A percentile compares a stretch with the other conserved stretches of the same genome.
Evolutionary conservation across 345 rosid species (phyloP).

Genomic region (Syzygium grande): DNA sequence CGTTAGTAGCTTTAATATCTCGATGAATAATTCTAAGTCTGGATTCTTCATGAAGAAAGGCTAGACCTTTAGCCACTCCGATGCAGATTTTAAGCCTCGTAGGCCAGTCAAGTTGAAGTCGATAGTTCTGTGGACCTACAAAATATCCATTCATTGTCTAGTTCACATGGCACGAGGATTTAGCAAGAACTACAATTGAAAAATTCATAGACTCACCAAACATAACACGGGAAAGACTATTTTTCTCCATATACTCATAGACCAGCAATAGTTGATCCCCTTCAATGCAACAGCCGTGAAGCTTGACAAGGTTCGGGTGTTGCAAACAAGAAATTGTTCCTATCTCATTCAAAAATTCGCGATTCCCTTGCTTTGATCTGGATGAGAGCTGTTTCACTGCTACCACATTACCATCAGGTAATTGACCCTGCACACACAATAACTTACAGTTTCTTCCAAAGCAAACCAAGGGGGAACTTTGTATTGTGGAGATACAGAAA

Average conservation of each 20-base stretch:
- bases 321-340: conserved; percentile 60
- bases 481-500: not conserved
- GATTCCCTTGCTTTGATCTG: conserved; percentile 62
- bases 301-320: conserved; percentile 67
- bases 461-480: not conserved
- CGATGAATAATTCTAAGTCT: conserved; percentile 47
- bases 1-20: conserved; percentile 56
- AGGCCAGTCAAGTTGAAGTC: conserved; percentile 33
- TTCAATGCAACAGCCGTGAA: conserved; percentile 63
- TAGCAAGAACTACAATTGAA: not conserved
- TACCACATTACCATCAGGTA: conserved; percentile 43
- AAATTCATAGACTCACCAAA: conserved; percentile 33
- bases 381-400: conserved; percentile 78
- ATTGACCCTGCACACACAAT: conserved; percentile 13
- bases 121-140: conserved; percentile 13
- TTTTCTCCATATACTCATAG: conserved; percentile 68
- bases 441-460: not conserved
- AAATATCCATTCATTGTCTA: not conserved
- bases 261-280: conserved; percentile 48
- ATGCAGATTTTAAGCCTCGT: conserved; percentile 39
- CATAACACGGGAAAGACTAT: conserved; percentile 42
- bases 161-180: not conserved
- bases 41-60: conserved; percentile 53
- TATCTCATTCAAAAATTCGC: conserved; percentile 65
- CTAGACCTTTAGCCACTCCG: conserved; percentile 58